phyloP scores from a whole-genome alignment of 2,329 filamentous ascomycete genomes.

The Ophiocordyceps camponoti-leonardi region DNA sequence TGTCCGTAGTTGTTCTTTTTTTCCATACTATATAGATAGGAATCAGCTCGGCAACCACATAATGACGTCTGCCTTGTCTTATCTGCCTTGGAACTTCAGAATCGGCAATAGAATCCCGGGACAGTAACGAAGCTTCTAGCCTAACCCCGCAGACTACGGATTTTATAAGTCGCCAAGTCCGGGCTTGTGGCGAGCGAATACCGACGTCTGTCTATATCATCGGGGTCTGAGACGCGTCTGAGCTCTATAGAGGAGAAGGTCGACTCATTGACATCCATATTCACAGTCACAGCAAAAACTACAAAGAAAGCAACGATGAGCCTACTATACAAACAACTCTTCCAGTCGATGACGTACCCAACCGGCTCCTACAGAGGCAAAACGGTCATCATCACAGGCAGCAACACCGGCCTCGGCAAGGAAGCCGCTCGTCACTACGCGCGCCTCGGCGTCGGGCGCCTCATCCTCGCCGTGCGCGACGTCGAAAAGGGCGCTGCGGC shows the following conservation, averaged over 20 bases:
- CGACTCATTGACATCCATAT: not conserved
- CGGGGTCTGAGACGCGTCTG: too few species aligned
- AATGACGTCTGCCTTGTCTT: too few species aligned
- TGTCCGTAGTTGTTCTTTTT: too few species aligned
- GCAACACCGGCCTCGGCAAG: slow-evolving; percentile 18
- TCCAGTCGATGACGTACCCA: not conserved
- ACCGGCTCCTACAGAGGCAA: slow-evolving; percentile 6
- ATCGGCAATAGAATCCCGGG: too few species aligned
- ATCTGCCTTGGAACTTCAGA: too few species aligned
- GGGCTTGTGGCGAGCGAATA: not conserved
- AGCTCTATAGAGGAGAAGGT: not conserved
- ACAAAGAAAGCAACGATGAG: not conserved
- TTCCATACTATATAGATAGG: too few species aligned
- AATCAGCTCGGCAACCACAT: too few species aligned
- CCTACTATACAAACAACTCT: not conserved
- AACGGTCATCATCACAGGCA: slow-evolving; percentile 18
- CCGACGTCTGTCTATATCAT: too few species aligned
- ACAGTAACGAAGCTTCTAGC: not conserved
- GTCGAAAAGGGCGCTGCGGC: slow-evolving; percentile 15
- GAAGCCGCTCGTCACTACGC: slow-evolving; percentile 18
- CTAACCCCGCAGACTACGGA: not conserved
- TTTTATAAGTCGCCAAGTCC: not conserved
- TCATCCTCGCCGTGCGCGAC: slow-evolving; percentile 20
- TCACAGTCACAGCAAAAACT: too few species aligned
- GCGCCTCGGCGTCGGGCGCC: slow-evolving; percentile 10